phyloP scores from a whole-genome alignment of 495 filamentous ascomycete genomes.

The Aspergillus homomorphus region DNA sequence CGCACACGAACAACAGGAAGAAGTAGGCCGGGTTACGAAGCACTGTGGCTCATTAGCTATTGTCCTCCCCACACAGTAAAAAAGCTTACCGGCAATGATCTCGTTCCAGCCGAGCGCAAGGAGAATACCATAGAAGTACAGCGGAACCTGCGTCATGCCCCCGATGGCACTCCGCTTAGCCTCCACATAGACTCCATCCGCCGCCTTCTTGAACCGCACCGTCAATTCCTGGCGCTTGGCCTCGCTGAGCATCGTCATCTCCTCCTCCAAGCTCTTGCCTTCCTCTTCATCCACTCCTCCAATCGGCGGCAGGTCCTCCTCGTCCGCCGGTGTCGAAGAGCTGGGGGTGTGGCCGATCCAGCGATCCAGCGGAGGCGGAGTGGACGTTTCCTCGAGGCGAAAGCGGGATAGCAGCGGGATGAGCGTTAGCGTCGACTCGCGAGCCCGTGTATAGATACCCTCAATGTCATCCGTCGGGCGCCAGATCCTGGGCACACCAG shows the following conservation, averaged over 20 bases:
- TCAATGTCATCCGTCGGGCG: constrained; percentile 96
- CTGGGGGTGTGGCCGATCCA: constrained; percentile 82
- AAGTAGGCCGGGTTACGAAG: constrained; percentile 91
- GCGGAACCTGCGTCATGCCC: constrained; percentile 86
- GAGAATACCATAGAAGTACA: constrained; percentile 90
- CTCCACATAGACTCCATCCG: constrained; percentile 95
- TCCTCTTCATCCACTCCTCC: constrained; percentile 91
- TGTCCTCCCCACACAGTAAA: neutral
- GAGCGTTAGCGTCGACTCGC: constrained; percentile 83
- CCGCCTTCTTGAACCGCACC: constrained; percentile 95
- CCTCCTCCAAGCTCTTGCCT: constrained; percentile 88
- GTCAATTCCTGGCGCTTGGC: constrained; percentile 83
- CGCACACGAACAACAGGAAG: constrained; percentile 75
- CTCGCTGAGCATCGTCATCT: constrained; percentile 90
- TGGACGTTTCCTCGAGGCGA: constrained; percentile 62
- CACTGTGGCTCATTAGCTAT: constrained; percentile 48
- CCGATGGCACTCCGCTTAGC: constrained; percentile 95
- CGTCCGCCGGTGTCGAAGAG: constrained; percentile 73
- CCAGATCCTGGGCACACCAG: constrained; percentile 94
- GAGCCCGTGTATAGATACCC: constrained; percentile 83
- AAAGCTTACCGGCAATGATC: constrained; percentile 74
- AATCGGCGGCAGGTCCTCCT: constrained; percentile 83
- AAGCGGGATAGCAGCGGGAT: constrained; percentile 90
- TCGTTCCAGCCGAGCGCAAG: constrained; percentile 96
- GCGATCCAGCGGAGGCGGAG: constrained; percentile 72